These are phyloP conservation scores for Globisporangium camurandrum DNA, from an alignment of 352 stramenopile genomes.

Conservation along the genomic window DNA sequence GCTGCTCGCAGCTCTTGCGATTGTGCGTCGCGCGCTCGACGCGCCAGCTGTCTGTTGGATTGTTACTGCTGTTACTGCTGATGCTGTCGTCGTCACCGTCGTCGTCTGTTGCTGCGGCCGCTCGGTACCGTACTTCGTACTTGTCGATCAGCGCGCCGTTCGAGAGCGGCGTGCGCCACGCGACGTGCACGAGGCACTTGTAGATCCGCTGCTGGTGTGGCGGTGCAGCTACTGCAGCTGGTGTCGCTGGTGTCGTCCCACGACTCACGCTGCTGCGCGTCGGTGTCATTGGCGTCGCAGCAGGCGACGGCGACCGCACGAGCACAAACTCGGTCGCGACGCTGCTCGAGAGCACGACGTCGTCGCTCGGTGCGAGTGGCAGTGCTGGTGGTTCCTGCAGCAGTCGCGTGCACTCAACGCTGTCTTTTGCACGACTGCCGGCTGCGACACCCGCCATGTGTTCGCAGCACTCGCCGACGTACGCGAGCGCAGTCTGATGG, in stretches of 20 bases:
- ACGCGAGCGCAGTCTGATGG: conserved; percentile 32
- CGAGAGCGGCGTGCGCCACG: conserved; percentile 52
- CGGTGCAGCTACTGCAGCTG: neutral
- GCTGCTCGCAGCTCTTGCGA: conserved; percentile 30
- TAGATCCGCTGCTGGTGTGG: conserved; percentile 40
- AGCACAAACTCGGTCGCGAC: conserved; percentile 33
- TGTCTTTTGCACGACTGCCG: conserved; percentile 10
- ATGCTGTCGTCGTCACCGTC: conserved; percentile 9
- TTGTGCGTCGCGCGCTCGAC: conserved; percentile 35
- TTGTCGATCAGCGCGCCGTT: conserved; percentile 67
- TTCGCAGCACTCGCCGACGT: conserved; percentile 52
- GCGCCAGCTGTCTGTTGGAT: conserved; percentile 34
- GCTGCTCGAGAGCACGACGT: conserved; percentile 28
- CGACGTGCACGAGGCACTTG: conserved; percentile 41
- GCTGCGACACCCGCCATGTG: conserved; percentile 11
- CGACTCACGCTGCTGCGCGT: neutral
- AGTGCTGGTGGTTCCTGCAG: conserved; percentile 25
- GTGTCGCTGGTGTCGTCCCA: neutral
- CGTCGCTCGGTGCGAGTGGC: conserved; percentile 19
- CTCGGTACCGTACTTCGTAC: conserved; percentile 57
- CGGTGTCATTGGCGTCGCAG: conserved; percentile 7
- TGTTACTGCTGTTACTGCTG: conserved; percentile 2
- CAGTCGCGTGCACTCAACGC: conserved; percentile 30
- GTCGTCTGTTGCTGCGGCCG: conserved; percentile 23
- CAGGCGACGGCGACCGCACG: conserved; percentile 17